Evolutionary conservation across 148 eudicot species (phyloP).

Genomic region (Nepenthes mirabilis): DNA sequence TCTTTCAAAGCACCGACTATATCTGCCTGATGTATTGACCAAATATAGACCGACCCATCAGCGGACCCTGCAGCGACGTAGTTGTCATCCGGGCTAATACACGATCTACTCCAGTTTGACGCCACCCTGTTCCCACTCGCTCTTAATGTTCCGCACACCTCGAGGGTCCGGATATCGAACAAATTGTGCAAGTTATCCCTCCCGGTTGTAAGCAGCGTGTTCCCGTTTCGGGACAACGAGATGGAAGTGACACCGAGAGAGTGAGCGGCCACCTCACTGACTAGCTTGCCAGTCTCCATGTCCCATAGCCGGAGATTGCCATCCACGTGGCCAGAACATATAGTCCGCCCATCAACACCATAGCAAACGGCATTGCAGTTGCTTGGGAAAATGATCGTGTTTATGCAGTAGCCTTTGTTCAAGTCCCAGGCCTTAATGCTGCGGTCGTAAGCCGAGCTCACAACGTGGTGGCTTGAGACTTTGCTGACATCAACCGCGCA

Average conservation of each 20-base stretch:
- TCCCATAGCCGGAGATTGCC: conserved; percentile 93
- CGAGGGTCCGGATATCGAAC: conserved; percentile 68
- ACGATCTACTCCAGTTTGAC: conserved; percentile 93
- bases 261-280: conserved; percentile 87
- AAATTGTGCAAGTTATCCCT: conserved; percentile 86
- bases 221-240: conserved; percentile 68
- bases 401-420: conserved; percentile 69
- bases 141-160: conserved; percentile 63
- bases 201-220: conserved; percentile 68
- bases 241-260: conserved; percentile 68
- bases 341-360: conserved; percentile 71
- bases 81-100: conserved; percentile 78
- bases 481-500: conserved; percentile 90
- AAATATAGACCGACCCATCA: conserved; percentile 76
- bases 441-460: conserved; percentile 83
- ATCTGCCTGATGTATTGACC: conserved; percentile 58
- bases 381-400: conserved; percentile 69
- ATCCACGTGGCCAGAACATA: conserved; percentile 86
- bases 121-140: conserved; percentile 67
- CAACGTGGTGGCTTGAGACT: conserved; percentile 55
- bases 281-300: conserved; percentile 65
- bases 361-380: conserved; percentile 76
- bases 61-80: conserved; percentile 93
- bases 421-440: conserved; percentile 94
- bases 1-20: conserved; percentile 75